These are phyloP conservation scores for Mycena chlorophos DNA, from an alignment of 768 basidiomycete species.

Conservation along the genomic window DNA sequence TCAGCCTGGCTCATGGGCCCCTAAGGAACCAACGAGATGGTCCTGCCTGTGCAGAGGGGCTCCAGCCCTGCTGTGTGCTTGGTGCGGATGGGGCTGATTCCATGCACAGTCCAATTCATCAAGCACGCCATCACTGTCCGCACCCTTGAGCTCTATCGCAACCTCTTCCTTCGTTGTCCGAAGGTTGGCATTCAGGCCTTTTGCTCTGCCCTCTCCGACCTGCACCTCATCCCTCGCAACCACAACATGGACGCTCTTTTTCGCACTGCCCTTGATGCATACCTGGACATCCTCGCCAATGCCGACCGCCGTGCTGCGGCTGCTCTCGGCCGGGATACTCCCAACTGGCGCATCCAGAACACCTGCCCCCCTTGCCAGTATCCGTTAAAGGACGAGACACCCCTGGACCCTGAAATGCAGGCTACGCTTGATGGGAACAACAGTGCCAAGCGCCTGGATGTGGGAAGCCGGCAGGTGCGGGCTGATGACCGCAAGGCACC, in stretches of 20 bases:
- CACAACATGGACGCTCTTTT: conserved; percentile 20
- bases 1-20: background rate
- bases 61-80: background rate
- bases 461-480: conserved; percentile 22
- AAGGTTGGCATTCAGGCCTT: background rate
- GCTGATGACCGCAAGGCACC: conserved; percentile 25
- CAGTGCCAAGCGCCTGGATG: conserved; percentile 30
- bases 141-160: background rate
- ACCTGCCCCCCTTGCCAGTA: conserved; percentile 39
- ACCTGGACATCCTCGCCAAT: conserved; percentile 28
- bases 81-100: background rate
- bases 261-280: conserved; percentile 35
- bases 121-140: background rate
- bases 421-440: conserved; percentile 34
- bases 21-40: background rate
- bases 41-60: background rate
- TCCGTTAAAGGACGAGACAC: conserved; percentile 32
- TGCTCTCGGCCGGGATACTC: conserved; percentile 29
- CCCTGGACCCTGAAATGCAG: conserved; percentile 25
- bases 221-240: background rate
- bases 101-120: background rate
- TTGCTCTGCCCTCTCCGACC: background rate
- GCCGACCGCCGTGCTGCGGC: conserved; percentile 24
- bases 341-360: conserved; percentile 35
- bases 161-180: background rate